Conservation (phyloP, 805 yeast species). For the Wickerhamiella cacticola region DNA sequence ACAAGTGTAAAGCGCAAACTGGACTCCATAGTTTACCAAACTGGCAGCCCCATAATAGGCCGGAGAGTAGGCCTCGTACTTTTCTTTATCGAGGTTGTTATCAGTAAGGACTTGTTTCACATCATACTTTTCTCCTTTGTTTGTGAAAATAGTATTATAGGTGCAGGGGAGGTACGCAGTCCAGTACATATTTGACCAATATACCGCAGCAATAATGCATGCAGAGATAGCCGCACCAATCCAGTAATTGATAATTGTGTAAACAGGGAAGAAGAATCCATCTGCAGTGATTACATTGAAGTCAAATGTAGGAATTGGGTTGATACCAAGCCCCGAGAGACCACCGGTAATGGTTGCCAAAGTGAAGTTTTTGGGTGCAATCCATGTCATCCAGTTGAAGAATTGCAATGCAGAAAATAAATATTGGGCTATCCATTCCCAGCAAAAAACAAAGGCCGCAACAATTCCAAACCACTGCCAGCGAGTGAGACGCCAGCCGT, state of each 20-base stretch:
- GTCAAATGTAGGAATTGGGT: constrained; percentile 30
- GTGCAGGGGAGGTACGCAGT: constrained; percentile 34
- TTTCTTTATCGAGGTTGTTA: constrained; percentile 33
- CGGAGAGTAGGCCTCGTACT: constrained; percentile 41
- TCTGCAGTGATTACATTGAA: constrained; percentile 39
- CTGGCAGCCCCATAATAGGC: constrained; percentile 48
- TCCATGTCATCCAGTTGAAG: constrained; percentile 57
- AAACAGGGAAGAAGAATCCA: constrained; percentile 30
- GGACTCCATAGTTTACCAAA: constrained; percentile 40
- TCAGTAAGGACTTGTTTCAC: constrained; percentile 35
- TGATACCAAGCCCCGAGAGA: constrained; percentile 40
- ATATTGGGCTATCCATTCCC: constrained; percentile 61
- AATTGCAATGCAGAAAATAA: constrained; percentile 49
- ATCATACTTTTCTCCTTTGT: constrained; percentile 37
- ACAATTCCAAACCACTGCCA: constrained; percentile 39
- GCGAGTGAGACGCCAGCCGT: constrained; percentile 52
- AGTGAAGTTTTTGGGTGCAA: constrained; percentile 40
- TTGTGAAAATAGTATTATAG: constrained; percentile 39
- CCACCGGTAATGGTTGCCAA: constrained; percentile 56
- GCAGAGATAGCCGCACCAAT: constrained; percentile 24
- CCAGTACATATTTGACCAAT: constrained; percentile 35
- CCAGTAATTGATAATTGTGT: constrained; percentile 26
- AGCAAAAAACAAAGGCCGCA: constrained; percentile 36
- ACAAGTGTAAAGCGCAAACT: constrained; percentile 40
- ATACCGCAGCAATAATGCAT: constrained; percentile 27